phyloP scores from a whole-genome alignment of 352 stramenopile species.

The Phytopythium sindhum region DNA sequence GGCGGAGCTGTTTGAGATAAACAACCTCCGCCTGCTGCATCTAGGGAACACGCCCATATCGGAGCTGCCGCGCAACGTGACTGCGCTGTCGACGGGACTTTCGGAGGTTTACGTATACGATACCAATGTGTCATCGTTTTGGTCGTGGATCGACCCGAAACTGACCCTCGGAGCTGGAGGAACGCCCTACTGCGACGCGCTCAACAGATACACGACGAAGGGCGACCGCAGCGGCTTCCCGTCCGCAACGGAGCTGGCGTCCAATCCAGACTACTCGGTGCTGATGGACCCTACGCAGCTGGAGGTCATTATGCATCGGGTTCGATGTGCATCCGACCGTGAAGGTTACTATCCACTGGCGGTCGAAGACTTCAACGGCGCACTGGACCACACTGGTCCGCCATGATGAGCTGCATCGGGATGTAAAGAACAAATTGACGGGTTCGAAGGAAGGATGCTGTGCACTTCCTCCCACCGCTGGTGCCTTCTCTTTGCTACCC shows the following conservation, averaged over 20 bases:
- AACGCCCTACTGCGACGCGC: neutral
- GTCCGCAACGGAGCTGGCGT: neutral
- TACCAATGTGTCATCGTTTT: conserved; percentile 20
- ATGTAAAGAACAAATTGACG: neutral
- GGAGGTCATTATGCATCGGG: neutral
- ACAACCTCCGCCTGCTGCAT: conserved; percentile 12
- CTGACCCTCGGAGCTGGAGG: neutral
- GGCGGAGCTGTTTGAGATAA: conserved; percentile 15
- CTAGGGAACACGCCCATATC: conserved; percentile 17
- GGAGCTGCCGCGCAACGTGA: conserved; percentile 17
- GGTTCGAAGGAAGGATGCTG: neutral
- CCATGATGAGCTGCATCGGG: neutral
- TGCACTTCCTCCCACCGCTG: neutral
- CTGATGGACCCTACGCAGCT: neutral
- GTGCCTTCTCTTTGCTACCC: no score
- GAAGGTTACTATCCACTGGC: neutral
- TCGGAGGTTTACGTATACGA: conserved; percentile 6
- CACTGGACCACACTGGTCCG: neutral
- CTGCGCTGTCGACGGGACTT: conserved; percentile 6
- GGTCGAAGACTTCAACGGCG: neutral
- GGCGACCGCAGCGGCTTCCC: neutral
- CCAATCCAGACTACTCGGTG: neutral
- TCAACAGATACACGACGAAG: neutral
- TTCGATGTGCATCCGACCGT: neutral
- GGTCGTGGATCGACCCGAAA: conserved; percentile 12